A percentile compares a stretch with the other conserved stretches of the same genome.
These are phyloP conservation scores for Xylaria telfairii DNA, from an alignment of 495 filamentous ascomycete genomes.

Conservation along the genomic window DNA sequence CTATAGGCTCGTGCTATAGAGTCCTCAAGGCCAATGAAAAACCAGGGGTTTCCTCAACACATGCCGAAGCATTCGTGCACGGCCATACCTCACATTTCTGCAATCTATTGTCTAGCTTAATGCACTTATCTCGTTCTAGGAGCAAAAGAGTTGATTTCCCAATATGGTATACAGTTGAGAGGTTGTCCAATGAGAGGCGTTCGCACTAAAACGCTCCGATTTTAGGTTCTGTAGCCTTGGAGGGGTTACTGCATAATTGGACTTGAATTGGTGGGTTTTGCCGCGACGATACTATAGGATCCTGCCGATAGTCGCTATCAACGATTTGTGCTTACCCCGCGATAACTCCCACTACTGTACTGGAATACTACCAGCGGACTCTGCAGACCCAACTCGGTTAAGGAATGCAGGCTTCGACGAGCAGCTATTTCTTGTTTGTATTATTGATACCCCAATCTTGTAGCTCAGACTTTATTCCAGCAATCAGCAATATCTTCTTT, in stretches of 20 bases:
- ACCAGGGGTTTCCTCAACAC: not conserved
- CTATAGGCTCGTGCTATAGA: constrained; percentile 22
- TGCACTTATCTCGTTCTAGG: not conserved
- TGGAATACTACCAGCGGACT: not conserved
- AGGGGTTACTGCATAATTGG: not conserved
- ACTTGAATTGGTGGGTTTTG: not conserved
- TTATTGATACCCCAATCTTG: not conserved
- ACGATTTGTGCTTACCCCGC: not conserved
- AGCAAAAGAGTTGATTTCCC: not conserved
- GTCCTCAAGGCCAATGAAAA: not conserved
- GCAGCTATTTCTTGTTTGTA: not conserved
- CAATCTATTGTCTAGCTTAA: not conserved
- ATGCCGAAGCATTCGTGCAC: not conserved
- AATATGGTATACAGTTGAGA: not conserved
- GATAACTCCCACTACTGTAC: not conserved
- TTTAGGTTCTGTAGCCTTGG: too few species aligned
- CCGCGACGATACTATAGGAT: not conserved
- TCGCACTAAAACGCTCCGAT: not conserved
- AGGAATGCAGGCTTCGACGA: not conserved
- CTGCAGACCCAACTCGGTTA: not conserved
- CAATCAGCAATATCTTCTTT: not conserved
- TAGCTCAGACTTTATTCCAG: not conserved
- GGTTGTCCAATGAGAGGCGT: constrained; percentile 6
- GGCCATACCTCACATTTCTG: not conserved
- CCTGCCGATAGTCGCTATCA: not conserved